A percentile compares a stretch with the other conserved stretches of the same genome.
Evolutionary conservation across 352 stramenopile species (phyloP).

Genomic region (Phytopythium helicoides): DNA sequence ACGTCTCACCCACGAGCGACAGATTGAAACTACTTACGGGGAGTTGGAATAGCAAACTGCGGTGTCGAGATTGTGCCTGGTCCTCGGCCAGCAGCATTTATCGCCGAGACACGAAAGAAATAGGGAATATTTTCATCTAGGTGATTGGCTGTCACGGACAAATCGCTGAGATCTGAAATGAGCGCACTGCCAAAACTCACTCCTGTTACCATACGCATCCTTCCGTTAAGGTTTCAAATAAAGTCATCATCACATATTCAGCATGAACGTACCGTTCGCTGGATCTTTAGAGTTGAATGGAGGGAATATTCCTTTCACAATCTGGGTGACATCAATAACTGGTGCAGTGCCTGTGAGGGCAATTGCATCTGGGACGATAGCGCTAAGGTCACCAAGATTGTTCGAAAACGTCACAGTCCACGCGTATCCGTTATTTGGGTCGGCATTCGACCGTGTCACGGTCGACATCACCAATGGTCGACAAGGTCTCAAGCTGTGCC

Average conservation of each 20-base stretch:
- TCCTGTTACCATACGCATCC: no score
- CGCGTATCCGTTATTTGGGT: constrained; percentile 91
- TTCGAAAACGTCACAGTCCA: constrained; percentile 94
- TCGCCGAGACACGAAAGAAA: constrained; percentile 92
- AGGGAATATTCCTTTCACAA: constrained; percentile 72
- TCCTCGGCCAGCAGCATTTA: constrained; percentile 87
- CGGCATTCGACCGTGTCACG: constrained; percentile 81
- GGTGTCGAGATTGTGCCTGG: constrained; percentile 64
- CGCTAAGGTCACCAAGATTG: constrained; percentile 84
- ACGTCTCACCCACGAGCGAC: no score
- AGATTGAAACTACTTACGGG: constrained; percentile 41
- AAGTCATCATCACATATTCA: no score
- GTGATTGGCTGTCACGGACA: constrained; percentile 76
- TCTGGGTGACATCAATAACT: constrained; percentile 74
- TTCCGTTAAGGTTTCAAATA: no score
- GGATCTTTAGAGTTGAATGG: constrained; percentile 90
- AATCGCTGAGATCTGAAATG: constrained; percentile 85
- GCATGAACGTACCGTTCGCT: constrained; percentile 46
- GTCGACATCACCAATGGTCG: constrained; percentile 85
- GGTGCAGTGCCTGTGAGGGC: constrained; percentile 89
- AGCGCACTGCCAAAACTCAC: constrained; percentile 86
- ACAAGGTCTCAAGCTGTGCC: constrained; percentile 87
- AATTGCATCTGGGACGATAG: constrained; percentile 74
- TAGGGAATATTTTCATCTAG: constrained; percentile 95
- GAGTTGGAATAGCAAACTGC: constrained; percentile 82